Base-by-base conservation (phyloP, 148 eudicot species). In the Vaccinium darrowii region DNA sequence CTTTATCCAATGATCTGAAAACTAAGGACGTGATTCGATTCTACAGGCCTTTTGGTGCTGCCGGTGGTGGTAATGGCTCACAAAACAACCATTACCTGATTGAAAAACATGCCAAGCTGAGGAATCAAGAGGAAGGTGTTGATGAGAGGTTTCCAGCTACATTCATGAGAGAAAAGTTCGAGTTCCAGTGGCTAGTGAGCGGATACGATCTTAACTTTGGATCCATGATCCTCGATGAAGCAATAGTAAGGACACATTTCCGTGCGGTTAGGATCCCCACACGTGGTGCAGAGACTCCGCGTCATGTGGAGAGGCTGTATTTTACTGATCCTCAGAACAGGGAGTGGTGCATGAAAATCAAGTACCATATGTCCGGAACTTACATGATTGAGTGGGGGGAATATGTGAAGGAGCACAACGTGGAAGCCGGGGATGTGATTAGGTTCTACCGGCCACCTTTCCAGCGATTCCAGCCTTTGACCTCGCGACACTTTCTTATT, bases 381-480 rank as follows among this genome's bases (percentile, higher is more conserved):
- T 62, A 62, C 67, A 62, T 62, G 69, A 63, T 63, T 63, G 69
- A 63, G 12, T 63, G 69, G 69, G 69, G 69, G 69, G 69, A 63
- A 10, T 63, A n/a, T 21, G 69, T 63, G 69, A 63, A 63, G 69
- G 69, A 63, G 69, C 25, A 63, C 69, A 63, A 63, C 27, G 69
- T 63, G 69, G 69, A 63, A 63, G 69, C 69, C 12, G 69, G 69
- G 69, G 69, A 63, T 63, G 69, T 63, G 10, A n/a, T 63, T 21
- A 63, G 69, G 69, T 63, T 63, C 69, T 63, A 63, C 69, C 69
- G 27, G 8, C 69, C 69, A 3, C 69, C 69, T 63, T 63, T 63
- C 69, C 69, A n/a, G 69, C 30, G 69, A 63, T n/a, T 63, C 27
- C 69, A 63, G 69, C 30, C 69, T 63, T 63, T 63, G 25, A 63